Conservation (phyloP, 1,284 basidiomycete genomes). For the Hymenochaete sp. region DNA sequence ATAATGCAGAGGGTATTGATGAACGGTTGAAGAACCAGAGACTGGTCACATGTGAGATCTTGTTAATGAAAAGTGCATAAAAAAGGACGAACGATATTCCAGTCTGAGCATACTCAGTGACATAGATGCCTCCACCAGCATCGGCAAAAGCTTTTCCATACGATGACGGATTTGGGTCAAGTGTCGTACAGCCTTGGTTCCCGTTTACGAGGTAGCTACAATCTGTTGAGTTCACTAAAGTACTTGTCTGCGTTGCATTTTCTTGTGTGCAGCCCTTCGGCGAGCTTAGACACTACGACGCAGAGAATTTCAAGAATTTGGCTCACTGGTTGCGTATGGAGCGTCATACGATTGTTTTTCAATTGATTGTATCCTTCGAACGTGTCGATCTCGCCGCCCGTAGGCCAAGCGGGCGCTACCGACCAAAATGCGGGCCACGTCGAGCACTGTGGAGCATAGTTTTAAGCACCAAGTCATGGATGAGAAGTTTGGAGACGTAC, state of each 20-base stretch:
- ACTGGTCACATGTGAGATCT: slow-evolving; percentile 20
- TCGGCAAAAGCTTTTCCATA: slow-evolving; percentile 60
- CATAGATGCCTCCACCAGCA: slow-evolving; percentile 61
- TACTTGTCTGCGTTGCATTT: slow-evolving; percentile 41
- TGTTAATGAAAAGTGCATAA: not conserved
- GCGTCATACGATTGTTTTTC: slow-evolving; percentile 53
- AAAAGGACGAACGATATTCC: slow-evolving; percentile 50
- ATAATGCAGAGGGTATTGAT: slow-evolving; percentile 47
- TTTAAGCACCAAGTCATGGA: not conserved
- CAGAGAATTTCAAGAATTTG: not conserved
- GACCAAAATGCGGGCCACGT: slow-evolving; percentile 68
- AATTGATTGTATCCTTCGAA: slow-evolving; percentile 67
- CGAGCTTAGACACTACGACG: no score
- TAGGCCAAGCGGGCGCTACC: slow-evolving; percentile 54
- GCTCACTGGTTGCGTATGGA: slow-evolving; percentile 49
- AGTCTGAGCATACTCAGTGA: slow-evolving; percentile 56
- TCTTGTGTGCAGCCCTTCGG: slow-evolving; percentile 45
- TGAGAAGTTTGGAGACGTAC: slow-evolving; percentile 22
- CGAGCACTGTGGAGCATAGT: slow-evolving; percentile 40
- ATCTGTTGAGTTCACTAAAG: slow-evolving; percentile 48
- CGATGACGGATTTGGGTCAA: slow-evolving; percentile 41
- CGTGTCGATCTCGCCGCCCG: slow-evolving; percentile 68
- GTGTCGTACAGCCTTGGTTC: slow-evolving; percentile 57
- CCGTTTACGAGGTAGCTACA: slow-evolving; percentile 45
- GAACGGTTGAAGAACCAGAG: slow-evolving; percentile 71